Percentiles rank a stretch among this genome's conserved stretches.
Evolutionary conservation across 139 green algal species (phyloP).

Genomic region (Medakamo hakoo): DNA sequence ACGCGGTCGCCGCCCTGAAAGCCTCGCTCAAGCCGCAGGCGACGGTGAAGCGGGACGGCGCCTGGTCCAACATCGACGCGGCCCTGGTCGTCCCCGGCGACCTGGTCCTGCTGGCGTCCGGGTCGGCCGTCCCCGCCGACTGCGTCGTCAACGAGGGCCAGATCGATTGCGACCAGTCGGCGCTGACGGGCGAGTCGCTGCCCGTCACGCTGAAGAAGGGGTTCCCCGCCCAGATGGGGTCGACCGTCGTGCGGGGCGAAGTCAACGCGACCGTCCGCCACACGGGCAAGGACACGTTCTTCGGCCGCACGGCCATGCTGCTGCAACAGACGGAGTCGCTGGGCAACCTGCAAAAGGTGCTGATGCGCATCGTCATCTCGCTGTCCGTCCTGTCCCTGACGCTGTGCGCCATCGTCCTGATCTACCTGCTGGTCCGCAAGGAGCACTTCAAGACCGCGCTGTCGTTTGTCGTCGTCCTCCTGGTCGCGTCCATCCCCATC

Average conservation of each 20-base stretch:
- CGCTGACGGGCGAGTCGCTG: constrained; percentile 74
- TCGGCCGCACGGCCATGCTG: constrained; percentile 69
- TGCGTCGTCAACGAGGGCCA: constrained; percentile 41
- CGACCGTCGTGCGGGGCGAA: constrained; percentile 52
- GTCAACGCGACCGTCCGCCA: constrained; percentile 46
- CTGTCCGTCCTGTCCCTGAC: constrained; percentile 43
- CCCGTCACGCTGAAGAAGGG: constrained; percentile 55
- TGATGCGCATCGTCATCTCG: constrained; percentile 57
- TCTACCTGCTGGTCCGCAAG: constrained; percentile 36
- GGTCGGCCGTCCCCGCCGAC: constrained; percentile 57
- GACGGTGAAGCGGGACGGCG: constrained; percentile 55
- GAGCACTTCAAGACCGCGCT: constrained; percentile 36
- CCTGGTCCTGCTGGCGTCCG: constrained; percentile 47
- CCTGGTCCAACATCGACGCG: constrained; percentile 48
- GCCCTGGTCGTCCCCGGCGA: constrained; percentile 54
- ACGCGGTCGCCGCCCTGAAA: constrained; percentile 69
- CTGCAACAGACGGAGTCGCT: constrained; percentile 36
- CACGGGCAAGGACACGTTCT: constrained; percentile 65
- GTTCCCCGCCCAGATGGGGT: constrained; percentile 68
- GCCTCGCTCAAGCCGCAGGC: constrained; percentile 62
- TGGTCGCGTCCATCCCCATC: constrained; percentile 58
- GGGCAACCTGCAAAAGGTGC: constrained; percentile 56
- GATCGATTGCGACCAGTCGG: constrained; percentile 64
- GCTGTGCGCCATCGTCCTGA: constrained; percentile 45
- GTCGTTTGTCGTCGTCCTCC: constrained; percentile 58